phyloP scores from a whole-genome alignment of 2,329 filamentous ascomycete genomes.

The Xylariaceae sp. region DNA sequence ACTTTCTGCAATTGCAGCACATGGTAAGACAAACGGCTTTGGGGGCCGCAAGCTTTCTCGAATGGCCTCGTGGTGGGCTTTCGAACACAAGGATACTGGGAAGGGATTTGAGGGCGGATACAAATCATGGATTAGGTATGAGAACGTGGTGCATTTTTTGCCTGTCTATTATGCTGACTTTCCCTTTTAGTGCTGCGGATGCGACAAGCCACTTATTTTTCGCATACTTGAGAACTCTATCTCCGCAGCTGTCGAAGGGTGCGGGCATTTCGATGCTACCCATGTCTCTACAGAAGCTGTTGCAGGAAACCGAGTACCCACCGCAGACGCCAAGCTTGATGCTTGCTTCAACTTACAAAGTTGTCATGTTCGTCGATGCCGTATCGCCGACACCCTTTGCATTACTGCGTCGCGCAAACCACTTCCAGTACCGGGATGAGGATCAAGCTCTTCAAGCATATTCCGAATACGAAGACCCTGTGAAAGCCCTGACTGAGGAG shows the following conservation, averaged over 20 bases:
- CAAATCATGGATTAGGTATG: constrained; percentile 76
- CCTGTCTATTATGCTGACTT: constrained; percentile 27
- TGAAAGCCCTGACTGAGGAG: constrained; percentile 85
- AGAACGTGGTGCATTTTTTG: constrained; percentile 10
- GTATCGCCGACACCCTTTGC: constrained; percentile 95
- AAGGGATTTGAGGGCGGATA: constrained; percentile 96
- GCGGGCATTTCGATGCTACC: constrained; percentile 83
- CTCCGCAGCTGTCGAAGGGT: constrained; percentile 67
- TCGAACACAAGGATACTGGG: constrained; percentile 81
- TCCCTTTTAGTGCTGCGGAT: constrained; percentile 70
- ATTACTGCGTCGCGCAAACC: constrained; percentile 80
- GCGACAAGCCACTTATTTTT: constrained; percentile 97
- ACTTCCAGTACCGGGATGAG: constrained; percentile 92
- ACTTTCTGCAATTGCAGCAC: constrained; percentile 82
- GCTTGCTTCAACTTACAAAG: constrained; percentile 76
- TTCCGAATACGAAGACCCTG: constrained; percentile 83
- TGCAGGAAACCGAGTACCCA: constrained; percentile 92
- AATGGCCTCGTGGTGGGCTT: constrained; percentile 98
- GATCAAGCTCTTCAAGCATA: constrained; percentile 82
- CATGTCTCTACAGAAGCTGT: constrained; percentile 82
- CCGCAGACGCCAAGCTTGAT: constrained; percentile 73
- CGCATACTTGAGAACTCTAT: constrained; percentile 85
- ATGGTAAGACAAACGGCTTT: constrained; percentile 89
- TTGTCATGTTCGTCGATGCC: constrained; percentile 93
- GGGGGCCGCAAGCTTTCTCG: constrained; percentile 90